Percentiles rank a stretch among this genome's conserved stretches.
Conservation (phyloP, 2,329 filamentous ascomycete species). For the Aspergillus sojae region DNA sequence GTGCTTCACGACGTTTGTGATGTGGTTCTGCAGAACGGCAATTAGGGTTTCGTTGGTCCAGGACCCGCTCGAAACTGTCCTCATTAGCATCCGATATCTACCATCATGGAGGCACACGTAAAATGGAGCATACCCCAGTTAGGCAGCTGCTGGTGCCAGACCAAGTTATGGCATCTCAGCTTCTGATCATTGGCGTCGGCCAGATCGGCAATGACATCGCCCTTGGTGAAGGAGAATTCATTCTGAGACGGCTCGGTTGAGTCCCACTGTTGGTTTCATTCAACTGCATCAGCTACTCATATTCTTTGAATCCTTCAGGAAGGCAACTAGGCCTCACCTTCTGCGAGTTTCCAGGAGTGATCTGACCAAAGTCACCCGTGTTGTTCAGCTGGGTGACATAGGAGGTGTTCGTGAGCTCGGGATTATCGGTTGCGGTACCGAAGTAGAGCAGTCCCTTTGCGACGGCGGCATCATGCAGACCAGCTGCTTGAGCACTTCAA, state of each 20-base stretch:
- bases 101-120: constrained; percentile 43
- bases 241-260: constrained; percentile 60
- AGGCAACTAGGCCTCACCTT: constrained; percentile 38
- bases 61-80: constrained; percentile 45
- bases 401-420: constrained; percentile 54
- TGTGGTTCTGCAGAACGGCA: constrained; percentile 54
- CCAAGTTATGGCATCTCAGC: constrained; percentile 64
- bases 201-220: constrained; percentile 52
- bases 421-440: constrained; percentile 62
- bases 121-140: constrained; percentile 55
- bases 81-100: constrained; percentile 1
- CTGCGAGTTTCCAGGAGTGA: constrained; percentile 66
- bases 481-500: constrained; percentile 23
- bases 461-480: constrained; percentile 46
- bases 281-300: not conserved
- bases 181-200: constrained; percentile 47
- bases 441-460: constrained; percentile 60
- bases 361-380: constrained; percentile 64
- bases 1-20: constrained; percentile 39
- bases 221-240: constrained; percentile 61
- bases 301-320: not conserved
- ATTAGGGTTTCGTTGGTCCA: constrained; percentile 64
- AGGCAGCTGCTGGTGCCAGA: constrained; percentile 53
- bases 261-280: constrained; percentile 55
- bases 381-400: constrained; percentile 63